Base-by-base conservation (phyloP, 129 eudicot genomes). In the Saposhnikovia divaricata region DNA sequence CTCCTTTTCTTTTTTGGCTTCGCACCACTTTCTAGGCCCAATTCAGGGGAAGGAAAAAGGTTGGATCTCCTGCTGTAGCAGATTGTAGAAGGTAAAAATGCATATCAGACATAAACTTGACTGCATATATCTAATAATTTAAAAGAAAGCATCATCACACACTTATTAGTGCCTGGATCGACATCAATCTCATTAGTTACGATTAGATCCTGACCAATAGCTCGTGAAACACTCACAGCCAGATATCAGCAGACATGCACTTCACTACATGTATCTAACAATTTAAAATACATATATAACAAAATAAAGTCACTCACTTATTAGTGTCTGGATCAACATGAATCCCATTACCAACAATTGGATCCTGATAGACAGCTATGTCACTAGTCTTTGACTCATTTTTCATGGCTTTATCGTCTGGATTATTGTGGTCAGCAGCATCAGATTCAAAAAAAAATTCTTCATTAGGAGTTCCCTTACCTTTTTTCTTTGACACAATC, bases 1-100 rank as follows among this genome's bases (percentile, higher is more conserved):
- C 78, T 85, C 77, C 87, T 85, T 82, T 88, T 90, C 85, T 76
- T 88, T 53, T 75, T 87, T 31, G 82, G 37, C 61, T 84, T 90
- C 31, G 16, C 72, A 31, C 76, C 83, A 73, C 57, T 78, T 74
- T 34, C 84, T 51, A 15, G 75, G 27, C 74, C 81, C 42, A 66
- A 45, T 39, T 77, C 81, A 77, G 59, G 63, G 39, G 76, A 68
- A 84, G 77, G 63, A 15, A 71, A 38, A 59, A 66, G 39, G 78
- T 57, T 31, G 43, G 76, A 80, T 75, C 59, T 66, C 57, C 80
- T 51, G 50, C 51, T 46, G 38, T 19, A 72, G 74, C 69, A 23
- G 61, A 78, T 48, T 31, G 23, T 4, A 77, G 34, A 0, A 47
- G 27, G 63, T 11, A 51, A 47, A 15, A 37, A 51, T 69, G 50